phyloP scores from a whole-genome alignment of 2,329 filamentous ascomycete species.

The Dryadomyces quercivorus region DNA sequence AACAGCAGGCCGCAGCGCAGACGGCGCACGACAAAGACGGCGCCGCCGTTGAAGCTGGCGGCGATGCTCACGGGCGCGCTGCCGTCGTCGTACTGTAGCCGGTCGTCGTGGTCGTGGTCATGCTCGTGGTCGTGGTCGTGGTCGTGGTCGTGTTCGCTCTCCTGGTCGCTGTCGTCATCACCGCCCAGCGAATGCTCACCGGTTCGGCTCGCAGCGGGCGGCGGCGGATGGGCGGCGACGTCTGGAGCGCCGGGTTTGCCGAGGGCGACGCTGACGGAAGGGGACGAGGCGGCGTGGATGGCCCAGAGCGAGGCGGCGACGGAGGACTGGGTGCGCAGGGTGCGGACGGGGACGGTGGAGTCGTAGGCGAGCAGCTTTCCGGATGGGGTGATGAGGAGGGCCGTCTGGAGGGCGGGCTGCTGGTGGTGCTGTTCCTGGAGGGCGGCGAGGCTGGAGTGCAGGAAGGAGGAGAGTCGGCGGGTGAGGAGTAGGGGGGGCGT shows the following conservation, averaged over 20 bases:
- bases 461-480: constrained; percentile 51
- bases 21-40: constrained; percentile 44
- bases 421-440: constrained; percentile 7
- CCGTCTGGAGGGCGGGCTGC: constrained; percentile 39
- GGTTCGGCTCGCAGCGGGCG: constrained; percentile 5
- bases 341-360: constrained; percentile 39
- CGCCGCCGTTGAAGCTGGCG: constrained; percentile 40
- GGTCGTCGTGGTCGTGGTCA: neutral
- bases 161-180: neutral
- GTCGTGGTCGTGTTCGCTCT: neutral
- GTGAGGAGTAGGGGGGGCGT: constrained; percentile 51
- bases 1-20: constrained; percentile 49
- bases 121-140: neutral
- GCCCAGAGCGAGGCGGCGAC: constrained; percentile 50
- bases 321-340: constrained; percentile 50
- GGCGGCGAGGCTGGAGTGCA: constrained; percentile 37
- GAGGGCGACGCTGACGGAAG: constrained; percentile 19
- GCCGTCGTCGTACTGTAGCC: constrained; percentile 7
- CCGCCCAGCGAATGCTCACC: too few relatives aligned
- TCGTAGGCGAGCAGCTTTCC: constrained; percentile 54
- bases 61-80: constrained; percentile 26
- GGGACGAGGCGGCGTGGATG: constrained; percentile 37
- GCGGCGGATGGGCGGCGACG: constrained; percentile 11
- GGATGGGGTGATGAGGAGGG: constrained; percentile 45
- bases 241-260: constrained; percentile 1